These are phyloP conservation scores for Gloeophyllum trabeum DNA, from an alignment of 768 basidiomycete genomes.

Conservation along the genomic window DNA sequence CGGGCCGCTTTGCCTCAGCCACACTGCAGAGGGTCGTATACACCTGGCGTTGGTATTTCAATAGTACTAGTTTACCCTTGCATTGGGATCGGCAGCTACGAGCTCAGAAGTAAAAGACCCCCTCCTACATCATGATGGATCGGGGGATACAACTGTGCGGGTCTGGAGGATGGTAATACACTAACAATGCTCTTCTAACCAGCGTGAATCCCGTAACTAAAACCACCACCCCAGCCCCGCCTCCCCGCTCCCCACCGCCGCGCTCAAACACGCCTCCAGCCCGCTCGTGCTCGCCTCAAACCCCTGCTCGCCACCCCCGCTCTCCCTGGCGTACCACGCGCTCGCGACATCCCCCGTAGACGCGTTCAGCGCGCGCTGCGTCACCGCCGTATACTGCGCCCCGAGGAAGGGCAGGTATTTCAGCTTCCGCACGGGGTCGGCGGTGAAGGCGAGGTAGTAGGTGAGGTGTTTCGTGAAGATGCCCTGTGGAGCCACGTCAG, in stretches of 20 bases:
- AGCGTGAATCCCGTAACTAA: not conserved
- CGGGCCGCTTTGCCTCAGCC: no score
- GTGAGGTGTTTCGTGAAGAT: conserved; percentile 11
- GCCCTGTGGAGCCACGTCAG: conserved; percentile 3
- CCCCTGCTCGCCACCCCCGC: not conserved
- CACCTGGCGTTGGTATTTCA: no score
- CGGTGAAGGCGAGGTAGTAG: conserved; percentile 10
- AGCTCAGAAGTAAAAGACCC: not conserved
- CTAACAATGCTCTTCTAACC: not conserved
- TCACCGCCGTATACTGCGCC: conserved; percentile 5
- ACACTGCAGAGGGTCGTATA: no score
- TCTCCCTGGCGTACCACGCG: not conserved
- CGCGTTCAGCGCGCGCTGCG: not conserved
- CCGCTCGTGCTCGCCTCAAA: not conserved
- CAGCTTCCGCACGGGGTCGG: conserved; percentile 2
- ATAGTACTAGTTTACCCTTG: no score
- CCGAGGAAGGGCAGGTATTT: conserved; percentile 9
- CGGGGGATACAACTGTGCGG: not conserved
- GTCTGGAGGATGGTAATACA: not conserved
- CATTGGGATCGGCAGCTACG: not conserved
- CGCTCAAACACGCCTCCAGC: not conserved
- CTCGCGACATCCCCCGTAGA: not conserved
- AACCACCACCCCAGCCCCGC: no score
- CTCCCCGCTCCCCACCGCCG: not conserved
- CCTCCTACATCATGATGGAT: not conserved